Conservation (phyloP, 192 early-diverging fungal genomes). For the Lobosporangium transversale region DNA sequence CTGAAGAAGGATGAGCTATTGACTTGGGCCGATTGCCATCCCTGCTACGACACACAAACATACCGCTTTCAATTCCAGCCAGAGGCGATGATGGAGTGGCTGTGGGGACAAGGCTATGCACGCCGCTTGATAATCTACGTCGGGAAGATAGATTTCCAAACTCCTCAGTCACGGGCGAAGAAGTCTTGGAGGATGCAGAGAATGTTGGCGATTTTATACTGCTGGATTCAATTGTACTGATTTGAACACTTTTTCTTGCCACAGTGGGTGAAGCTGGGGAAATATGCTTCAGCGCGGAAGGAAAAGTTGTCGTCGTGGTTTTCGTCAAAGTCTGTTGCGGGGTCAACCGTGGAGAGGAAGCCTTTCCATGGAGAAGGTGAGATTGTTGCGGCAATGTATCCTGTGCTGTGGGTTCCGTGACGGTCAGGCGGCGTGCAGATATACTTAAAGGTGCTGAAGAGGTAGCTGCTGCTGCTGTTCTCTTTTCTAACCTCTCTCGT, state of each 20-base stretch:
- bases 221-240: no score
- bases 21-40: conserved; percentile 15
- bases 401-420: background rate
- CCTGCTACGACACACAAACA: conserved; percentile 32
- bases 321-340: background rate
- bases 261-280: background rate
- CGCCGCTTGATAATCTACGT: conserved; percentile 1
- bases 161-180: conserved; percentile 3
- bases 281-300: conserved; percentile 14
- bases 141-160: conserved; percentile 7
- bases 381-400: no score
- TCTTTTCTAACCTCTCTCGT: conserved; percentile 40
- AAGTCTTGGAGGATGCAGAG: no score
- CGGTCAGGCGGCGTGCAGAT: conserved; percentile 7
- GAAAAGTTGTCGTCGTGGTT: background rate
- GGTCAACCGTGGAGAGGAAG: no score
- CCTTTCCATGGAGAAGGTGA: no score
- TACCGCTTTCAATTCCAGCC: background rate
- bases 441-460: background rate
- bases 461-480: conserved; percentile 16
- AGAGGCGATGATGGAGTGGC: conserved; percentile 4
- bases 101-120: background rate
- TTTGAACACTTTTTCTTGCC: conserved; percentile 6
- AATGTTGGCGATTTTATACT: no score
- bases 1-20: background rate